Evolutionary conservation across 2,329 filamentous ascomycete species (phyloP).

Genomic region (Epichloe festucae): DNA sequence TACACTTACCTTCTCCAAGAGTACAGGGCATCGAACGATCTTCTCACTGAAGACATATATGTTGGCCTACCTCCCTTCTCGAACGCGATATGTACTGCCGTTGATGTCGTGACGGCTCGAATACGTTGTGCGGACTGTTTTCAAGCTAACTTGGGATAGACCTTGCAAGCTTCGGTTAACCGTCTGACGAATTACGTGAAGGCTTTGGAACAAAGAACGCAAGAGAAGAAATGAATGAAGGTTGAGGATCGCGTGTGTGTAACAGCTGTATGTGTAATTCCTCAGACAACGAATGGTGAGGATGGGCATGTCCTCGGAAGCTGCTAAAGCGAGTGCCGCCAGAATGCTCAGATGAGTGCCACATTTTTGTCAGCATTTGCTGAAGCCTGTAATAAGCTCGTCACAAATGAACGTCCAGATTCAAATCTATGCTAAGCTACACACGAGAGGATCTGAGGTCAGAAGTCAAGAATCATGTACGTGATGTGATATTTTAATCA

Average conservation of each 20-base stretch:
- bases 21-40: constrained; percentile 85
- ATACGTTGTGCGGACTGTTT: background rate
- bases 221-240: constrained; percentile 31
- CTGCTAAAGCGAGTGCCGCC: background rate
- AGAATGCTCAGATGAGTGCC: background rate
- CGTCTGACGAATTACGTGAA: constrained; percentile 75
- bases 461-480: background rate
- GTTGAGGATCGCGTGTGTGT: background rate
- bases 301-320: too few relatives aligned
- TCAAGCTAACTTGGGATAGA: constrained; percentile 33
- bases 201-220: constrained; percentile 68
- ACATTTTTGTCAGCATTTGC: background rate
- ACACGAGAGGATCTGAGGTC: background rate
- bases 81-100: background rate
- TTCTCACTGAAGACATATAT: constrained; percentile 90
- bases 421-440: background rate
- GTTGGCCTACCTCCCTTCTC: constrained; percentile 42
- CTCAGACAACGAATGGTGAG: background rate
- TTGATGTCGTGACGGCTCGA: background rate
- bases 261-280: background rate
- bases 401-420: background rate
- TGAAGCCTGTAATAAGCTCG: background rate
- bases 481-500: background rate
- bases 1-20: constrained; percentile 92
- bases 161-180: constrained; percentile 76